Percentiles rank a stretch among this genome's conserved stretches.
phyloP scores from a whole-genome alignment of 805 yeast species.

The Candida krabiensis region DNA sequence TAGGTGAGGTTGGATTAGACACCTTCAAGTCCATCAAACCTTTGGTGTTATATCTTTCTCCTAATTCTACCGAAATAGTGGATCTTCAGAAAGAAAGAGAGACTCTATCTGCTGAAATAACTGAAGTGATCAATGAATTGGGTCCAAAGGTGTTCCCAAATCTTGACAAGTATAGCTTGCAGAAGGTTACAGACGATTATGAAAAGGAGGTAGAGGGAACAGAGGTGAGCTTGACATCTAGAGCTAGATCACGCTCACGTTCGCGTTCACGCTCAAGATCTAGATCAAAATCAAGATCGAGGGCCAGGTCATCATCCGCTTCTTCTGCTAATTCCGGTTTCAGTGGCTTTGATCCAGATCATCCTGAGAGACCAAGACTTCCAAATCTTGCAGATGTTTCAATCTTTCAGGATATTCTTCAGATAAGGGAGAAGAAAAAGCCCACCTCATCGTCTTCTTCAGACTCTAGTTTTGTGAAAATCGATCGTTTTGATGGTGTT shows the following conservation, averaged over 20 bases:
- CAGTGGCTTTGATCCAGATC: conserved; percentile 17
- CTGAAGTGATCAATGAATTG: conserved; percentile 73
- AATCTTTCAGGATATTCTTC: conserved; percentile 33
- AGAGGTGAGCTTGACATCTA: conserved; percentile 4
- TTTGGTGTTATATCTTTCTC: conserved; percentile 55
- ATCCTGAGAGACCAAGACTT: conserved; percentile 16
- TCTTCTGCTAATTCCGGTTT: conserved; percentile 31
- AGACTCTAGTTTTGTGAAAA: conserved; percentile 16
- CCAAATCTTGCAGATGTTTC: conserved; percentile 34
- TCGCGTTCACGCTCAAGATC: conserved; percentile 19
- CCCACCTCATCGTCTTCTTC: conserved; percentile 5
- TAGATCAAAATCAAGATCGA: conserved; percentile 13
- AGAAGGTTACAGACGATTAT: conserved; percentile 22
- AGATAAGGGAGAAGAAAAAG: conserved; percentile 15
- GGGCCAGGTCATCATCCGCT: conserved; percentile 8
- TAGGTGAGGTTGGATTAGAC: conserved; percentile 95
- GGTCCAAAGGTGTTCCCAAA: conserved; percentile 90
- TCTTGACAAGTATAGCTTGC: conserved; percentile 37
- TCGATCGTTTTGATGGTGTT: conserved; percentile 8
- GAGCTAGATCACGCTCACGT: conserved; percentile 16
- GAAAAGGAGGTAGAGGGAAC: conserved; percentile 20
- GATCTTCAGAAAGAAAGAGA: conserved; percentile 62
- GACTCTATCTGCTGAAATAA: conserved; percentile 67
- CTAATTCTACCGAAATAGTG: conserved; percentile 49
- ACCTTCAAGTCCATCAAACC: conserved; percentile 83